Conservation (phyloP, 2,329 filamentous ascomycete genomes). For the Nemania sp. region DNA sequence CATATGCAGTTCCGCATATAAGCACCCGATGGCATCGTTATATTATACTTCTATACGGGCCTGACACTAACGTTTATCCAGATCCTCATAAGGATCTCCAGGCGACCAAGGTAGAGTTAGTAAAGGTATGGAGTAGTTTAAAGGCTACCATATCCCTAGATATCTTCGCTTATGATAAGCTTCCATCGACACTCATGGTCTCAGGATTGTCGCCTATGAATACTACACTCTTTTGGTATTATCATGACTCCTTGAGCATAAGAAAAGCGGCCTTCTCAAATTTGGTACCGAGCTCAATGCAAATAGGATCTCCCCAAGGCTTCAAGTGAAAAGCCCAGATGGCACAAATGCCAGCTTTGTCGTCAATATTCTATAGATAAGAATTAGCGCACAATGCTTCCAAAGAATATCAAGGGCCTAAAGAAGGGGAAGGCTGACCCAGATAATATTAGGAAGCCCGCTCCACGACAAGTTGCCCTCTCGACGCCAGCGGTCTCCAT, state of each 20-base stretch:
- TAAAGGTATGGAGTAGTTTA: background rate
- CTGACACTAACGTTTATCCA: too few relatives aligned
- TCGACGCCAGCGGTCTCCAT: slow-evolving; percentile 37
- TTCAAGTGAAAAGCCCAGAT: slow-evolving; percentile 38
- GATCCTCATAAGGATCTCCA: background rate
- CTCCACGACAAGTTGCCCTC: slow-evolving; percentile 43
- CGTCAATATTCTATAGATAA: slow-evolving; percentile 49
- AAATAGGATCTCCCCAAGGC: slow-evolving; percentile 33
- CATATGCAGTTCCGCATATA: background rate
- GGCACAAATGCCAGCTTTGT: slow-evolving; percentile 54
- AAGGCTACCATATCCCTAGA: background rate
- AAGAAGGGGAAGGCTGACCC: slow-evolving; percentile 53
- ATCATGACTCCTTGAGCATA: slow-evolving; percentile 31
- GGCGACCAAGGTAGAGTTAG: too few relatives aligned
- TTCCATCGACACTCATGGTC: background rate
- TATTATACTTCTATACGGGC: too few relatives aligned
- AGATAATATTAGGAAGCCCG: slow-evolving; percentile 61
- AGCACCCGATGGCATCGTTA: too few relatives aligned
- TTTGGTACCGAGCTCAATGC: slow-evolving; percentile 30
- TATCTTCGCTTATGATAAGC: background rate
- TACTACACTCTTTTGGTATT: background rate
- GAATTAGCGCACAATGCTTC: slow-evolving; percentile 35
- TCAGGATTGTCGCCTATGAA: background rate
- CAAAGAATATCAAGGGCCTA: background rate
- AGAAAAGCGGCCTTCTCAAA: slow-evolving; percentile 37